phyloP scores from a whole-genome alignment of 495 filamentous ascomycete genomes.

The Penicillium chermesinum region DNA sequence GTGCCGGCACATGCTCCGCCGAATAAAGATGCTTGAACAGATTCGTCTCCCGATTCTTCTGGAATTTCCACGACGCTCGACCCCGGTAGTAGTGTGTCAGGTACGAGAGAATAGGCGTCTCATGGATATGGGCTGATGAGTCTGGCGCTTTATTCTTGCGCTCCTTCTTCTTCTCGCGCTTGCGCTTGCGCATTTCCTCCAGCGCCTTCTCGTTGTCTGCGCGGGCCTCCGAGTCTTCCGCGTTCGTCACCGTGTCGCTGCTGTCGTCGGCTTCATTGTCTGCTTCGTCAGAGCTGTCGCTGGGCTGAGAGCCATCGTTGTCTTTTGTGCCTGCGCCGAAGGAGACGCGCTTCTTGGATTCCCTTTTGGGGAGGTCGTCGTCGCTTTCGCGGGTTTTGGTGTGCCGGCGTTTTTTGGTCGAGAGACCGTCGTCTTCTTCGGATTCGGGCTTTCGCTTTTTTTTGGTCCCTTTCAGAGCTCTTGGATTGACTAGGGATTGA shows the following conservation, averaged over 20 bases:
- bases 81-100: conserved; percentile 63
- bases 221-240: conserved; percentile 12
- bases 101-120: conserved; percentile 65
- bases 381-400: conserved; percentile 14
- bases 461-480: conserved; percentile 18
- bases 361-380: conserved; percentile 10
- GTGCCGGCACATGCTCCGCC: conserved; percentile 56
- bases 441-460: conserved; percentile 20
- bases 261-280: conserved; percentile 12
- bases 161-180: conserved; percentile 36
- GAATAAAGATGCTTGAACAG: conserved; percentile 78
- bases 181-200: conserved; percentile 27
- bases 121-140: conserved; percentile 19
- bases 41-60: conserved; percentile 79
- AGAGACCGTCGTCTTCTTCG: conserved; percentile 8
- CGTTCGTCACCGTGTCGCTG: conserved; percentile 9
- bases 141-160: conserved; percentile 16
- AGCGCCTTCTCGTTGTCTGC: conserved; percentile 13
- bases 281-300: conserved; percentile 10
- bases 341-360: conserved; percentile 63
- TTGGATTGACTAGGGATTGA: conserved; percentile 11
- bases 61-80: conserved; percentile 79
- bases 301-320: conserved; percentile 42
- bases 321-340: conserved; percentile 69
- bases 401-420: conserved; percentile 21